Percentiles rank a stretch among this genome's conserved stretches.
Conservation (phyloP, 352 stramenopile genomes). For the Achlya hypogyna region DNA sequence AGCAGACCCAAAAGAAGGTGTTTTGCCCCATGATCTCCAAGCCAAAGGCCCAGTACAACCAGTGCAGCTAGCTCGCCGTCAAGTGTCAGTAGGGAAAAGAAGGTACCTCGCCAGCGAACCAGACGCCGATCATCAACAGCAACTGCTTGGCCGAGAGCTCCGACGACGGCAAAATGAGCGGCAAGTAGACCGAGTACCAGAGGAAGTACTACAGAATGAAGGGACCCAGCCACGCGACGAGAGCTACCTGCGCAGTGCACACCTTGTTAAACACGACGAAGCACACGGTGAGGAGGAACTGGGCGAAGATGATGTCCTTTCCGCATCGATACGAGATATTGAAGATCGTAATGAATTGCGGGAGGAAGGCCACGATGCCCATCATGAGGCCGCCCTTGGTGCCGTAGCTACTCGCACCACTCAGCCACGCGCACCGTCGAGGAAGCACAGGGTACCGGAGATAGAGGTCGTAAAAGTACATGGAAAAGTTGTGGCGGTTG, state of each 20-base stretch:
- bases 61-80: conserved; percentile 46
- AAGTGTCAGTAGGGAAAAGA: background rate
- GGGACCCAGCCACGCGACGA: background rate
- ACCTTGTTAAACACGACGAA: conserved; percentile 99
- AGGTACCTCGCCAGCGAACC: conserved; percentile 67
- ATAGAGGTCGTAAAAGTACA: conserved; percentile 99
- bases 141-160: conserved; percentile 58
- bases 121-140: conserved; percentile 46
- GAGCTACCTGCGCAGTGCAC: conserved; percentile 71
- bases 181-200: conserved; percentile 94
- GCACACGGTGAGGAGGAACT: conserved; percentile 96
- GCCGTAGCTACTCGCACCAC: conserved; percentile 45
- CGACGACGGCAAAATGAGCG: conserved; percentile 74
- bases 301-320: conserved; percentile 85
- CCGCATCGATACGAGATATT: conserved; percentile 63
- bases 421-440: background rate
- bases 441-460: conserved; percentile 45
- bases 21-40: conserved; percentile 87
- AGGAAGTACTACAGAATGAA: conserved; percentile 95
- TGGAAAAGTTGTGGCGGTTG: conserved; percentile 99
- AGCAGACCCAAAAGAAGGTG: conserved; percentile 58
- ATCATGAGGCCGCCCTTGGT: conserved; percentile 64
- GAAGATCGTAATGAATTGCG: conserved; percentile 67
- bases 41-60: conserved; percentile 84
- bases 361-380: conserved; percentile 74